Evolutionary conservation across 805 yeast species (phyloP), one percentile per base, ranked within the genome.

Genomic region (Ogataea thermomethanolica): DNA sequence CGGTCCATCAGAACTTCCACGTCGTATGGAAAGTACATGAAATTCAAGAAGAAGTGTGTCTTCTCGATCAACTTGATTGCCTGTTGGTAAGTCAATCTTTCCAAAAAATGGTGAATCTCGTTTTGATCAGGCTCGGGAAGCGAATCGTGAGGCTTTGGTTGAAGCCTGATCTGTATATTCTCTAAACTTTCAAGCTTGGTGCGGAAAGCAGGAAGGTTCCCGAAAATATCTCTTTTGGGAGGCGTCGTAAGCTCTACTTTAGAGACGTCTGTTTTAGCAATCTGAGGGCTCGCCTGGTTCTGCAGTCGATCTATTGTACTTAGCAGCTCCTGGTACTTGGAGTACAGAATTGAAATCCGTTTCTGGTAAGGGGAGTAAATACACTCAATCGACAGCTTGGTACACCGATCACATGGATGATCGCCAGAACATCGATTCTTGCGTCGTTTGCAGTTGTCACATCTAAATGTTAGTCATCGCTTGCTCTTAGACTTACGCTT

Each of bases 381-480:
- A 31, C 62, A 57, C 4, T 40, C 33, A 1, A 29, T 20, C 4
- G 29, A 37, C 9, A 45, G 10, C 4, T 31, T 42, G 3, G 5
- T 13, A 30, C 62, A 57, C 24, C 39, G 41, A 7, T 38, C 10
- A 32, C 62, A 57, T 8, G 60, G 60, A 5, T 33, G 41, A 17
- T 49, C 53, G 2, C 62, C 60, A 3, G 59, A 48, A 27, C 62
- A 57, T 37, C 43, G 48, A 7, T 45, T 45, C 37, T 55, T 57
- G 23, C 45, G 46, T 24, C 43, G 29, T 32, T 46, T 54, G 35
- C 62, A 57, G 9, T 25, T 12, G 23, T 43, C 53, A 38, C 62
- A 57, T 8, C 36, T 39, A n/a, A 0, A 5, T 13, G 43, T 41
- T 25, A 40, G 40, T 7, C 11, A 9, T n/a, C 3, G 14, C 15